Evolutionary conservation across 768 basidiomycete genomes (phyloP).

Genomic region (Chalciporus chontae): DNA sequence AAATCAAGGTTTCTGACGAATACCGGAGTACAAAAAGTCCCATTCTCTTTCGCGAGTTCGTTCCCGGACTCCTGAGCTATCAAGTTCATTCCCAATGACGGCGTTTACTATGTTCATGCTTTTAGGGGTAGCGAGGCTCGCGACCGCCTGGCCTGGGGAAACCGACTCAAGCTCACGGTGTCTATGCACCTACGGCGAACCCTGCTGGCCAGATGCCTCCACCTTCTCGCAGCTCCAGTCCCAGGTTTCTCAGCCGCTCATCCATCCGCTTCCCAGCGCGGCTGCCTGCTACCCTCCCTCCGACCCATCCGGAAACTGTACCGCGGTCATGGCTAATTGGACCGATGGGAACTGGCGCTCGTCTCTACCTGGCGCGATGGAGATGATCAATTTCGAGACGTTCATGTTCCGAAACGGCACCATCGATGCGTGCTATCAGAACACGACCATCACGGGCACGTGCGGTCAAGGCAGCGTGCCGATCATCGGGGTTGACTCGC

Average conservation of each 20-base stretch:
- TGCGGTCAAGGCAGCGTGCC: constrained; percentile 23
- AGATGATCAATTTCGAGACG: constrained; percentile 32
- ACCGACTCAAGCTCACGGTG: too few species aligned
- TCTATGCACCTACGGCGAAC: constrained; percentile 35
- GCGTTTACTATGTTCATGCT: not conserved
- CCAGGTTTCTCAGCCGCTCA: constrained; percentile 42
- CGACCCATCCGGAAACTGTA: constrained; percentile 38
- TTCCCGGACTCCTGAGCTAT: too few species aligned
- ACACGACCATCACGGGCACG: constrained; percentile 25
- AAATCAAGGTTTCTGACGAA: too few species aligned
- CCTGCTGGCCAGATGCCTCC: constrained; percentile 41
- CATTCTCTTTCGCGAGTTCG: too few species aligned
- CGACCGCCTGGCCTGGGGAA: too few species aligned
- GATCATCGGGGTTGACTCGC: constrained; percentile 20
- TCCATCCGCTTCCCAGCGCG: constrained; percentile 40
- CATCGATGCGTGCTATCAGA: constrained; percentile 36
- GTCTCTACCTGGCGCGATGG: constrained; percentile 38
- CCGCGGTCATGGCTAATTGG: constrained; percentile 26
- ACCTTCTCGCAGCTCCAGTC: constrained; percentile 33
- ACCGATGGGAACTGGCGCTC: constrained; percentile 39
- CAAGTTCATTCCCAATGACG: not conserved
- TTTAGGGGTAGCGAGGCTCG: not conserved
- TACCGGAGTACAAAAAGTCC: too few species aligned
- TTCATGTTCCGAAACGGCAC: constrained; percentile 41
- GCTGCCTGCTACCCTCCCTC: constrained; percentile 39